Percentiles rank a stretch among this genome's conserved stretches.
Evolutionary conservation across 176 grass and related monocot genomes (phyloP).

Genomic region (Alopecurus myosuroides): DNA sequence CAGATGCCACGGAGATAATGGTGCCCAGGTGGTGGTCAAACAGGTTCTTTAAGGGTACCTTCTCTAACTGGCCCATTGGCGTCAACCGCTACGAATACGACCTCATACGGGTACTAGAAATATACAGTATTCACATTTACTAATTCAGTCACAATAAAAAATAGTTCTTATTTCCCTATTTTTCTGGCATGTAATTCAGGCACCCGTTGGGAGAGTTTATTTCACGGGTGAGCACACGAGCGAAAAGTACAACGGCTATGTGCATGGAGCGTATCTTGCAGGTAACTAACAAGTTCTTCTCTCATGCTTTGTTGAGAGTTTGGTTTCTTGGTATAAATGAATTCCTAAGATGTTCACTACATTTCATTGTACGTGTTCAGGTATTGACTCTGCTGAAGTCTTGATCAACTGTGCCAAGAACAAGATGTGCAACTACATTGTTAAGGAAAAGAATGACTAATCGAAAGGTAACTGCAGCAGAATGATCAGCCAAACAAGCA

Average conservation of each 20-base stretch:
- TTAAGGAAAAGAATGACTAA: slow-evolving; percentile 22
- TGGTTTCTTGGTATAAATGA: not conserved
- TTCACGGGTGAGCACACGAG: slow-evolving; percentile 55
- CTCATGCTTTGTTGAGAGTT: not conserved
- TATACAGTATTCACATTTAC: too few relatives aligned
- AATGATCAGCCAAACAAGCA: too few relatives aligned
- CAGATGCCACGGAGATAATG: slow-evolving; percentile 40
- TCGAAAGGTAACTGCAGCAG: not conserved
- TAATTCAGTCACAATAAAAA: too few relatives aligned
- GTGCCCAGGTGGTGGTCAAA: slow-evolving; percentile 57
- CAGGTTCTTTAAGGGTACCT: slow-evolving; percentile 52
- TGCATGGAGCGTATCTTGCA: slow-evolving; percentile 48
- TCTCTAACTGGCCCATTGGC: slow-evolving; percentile 63
- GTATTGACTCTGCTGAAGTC: slow-evolving; percentile 43
- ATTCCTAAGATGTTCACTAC: not conserved
- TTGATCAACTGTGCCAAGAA: slow-evolving; percentile 33
- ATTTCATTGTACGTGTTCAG: not conserved
- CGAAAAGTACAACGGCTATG: slow-evolving; percentile 52
- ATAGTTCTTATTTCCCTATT: not conserved
- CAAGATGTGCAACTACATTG: slow-evolving; percentile 23
- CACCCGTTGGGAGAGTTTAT: slow-evolving; percentile 40
- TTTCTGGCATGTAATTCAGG: slow-evolving; percentile 1
- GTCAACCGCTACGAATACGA: slow-evolving; percentile 59
- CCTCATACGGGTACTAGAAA: slow-evolving; percentile 37
- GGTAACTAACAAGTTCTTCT: slow-evolving; percentile 5